Conservation (phyloP, 495 filamentous ascomycete genomes). For the Neurospora sp. region DNA sequence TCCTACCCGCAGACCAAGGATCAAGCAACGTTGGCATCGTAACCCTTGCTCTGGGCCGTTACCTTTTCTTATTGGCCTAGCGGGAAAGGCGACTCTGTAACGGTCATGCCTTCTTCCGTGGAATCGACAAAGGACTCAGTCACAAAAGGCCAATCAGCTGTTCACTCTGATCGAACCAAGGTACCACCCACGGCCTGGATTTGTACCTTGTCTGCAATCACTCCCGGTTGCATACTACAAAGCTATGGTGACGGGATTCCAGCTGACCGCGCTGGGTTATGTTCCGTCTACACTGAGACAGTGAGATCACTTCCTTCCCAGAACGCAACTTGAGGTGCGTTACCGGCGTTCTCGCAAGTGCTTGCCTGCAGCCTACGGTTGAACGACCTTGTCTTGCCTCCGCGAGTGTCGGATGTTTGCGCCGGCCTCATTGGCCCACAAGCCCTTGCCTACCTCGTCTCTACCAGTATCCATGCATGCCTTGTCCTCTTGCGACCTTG, state of each 20-base stretch:
- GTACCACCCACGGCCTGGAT: slow-evolving; percentile 23
- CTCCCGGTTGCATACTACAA: slow-evolving; percentile 12
- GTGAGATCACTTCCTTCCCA: slow-evolving; percentile 10
- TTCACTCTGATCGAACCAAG: slow-evolving; percentile 32
- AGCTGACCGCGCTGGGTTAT: slow-evolving; percentile 8
- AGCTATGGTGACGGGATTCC: slow-evolving; percentile 1
- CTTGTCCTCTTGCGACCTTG: slow-evolving; percentile 15
- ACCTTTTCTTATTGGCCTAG: slow-evolving; percentile 28
- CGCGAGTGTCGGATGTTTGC: slow-evolving; percentile 24
- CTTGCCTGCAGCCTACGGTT: slow-evolving; percentile 12
- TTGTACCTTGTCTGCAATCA: slow-evolving; percentile 10
- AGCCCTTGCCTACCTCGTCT: slow-evolving; percentile 14
- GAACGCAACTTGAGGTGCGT: slow-evolving; percentile 4
- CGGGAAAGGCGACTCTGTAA: slow-evolving; percentile 29
- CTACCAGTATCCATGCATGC: slow-evolving; percentile 19
- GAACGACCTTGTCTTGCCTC: slow-evolving; percentile 21
- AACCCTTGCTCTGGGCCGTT: slow-evolving; percentile 2
- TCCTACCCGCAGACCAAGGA: slow-evolving; percentile 9
- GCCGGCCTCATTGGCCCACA: slow-evolving; percentile 19
- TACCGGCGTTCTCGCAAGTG: slow-evolving; percentile 1
- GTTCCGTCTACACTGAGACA: slow-evolving; percentile 11
- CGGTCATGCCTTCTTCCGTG: slow-evolving; percentile 40
- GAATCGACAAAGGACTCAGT: slow-evolving; percentile 35
- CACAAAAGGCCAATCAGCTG: slow-evolving; percentile 29
- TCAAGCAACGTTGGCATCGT: slow-evolving; percentile 10